Evolutionary conservation across 176 grass and related monocot species (phyloP).

Genomic region (Dactylis glomerata): DNA sequence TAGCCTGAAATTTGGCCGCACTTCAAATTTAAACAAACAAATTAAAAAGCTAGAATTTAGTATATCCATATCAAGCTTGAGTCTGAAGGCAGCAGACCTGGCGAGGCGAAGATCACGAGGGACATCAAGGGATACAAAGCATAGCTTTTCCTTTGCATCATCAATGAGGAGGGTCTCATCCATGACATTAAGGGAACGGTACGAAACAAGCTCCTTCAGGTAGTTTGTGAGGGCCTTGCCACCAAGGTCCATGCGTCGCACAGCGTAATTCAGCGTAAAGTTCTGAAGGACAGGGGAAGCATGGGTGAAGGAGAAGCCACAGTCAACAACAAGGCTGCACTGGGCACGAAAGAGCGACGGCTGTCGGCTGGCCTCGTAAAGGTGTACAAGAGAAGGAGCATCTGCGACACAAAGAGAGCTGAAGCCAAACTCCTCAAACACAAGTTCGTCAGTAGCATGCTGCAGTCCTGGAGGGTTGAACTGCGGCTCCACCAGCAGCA

Average conservation of each 20-base stretch:
- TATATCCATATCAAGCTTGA: neutral
- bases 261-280: constrained; percentile 82
- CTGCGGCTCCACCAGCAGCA: constrained; percentile 78
- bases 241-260: constrained; percentile 82
- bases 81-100: constrained; percentile 43
- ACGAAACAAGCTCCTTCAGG: constrained; percentile 93
- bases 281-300: constrained; percentile 86
- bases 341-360: constrained; percentile 31
- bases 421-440: constrained; percentile 92
- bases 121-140: constrained; percentile 88
- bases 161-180: constrained; percentile 93
- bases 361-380: constrained; percentile 68
- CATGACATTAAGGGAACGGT: constrained; percentile 92
- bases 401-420: constrained; percentile 77
- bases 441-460: constrained; percentile 71
- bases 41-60: neutral
- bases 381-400: constrained; percentile 77
- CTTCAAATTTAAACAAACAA: neutral
- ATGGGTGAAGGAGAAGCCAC: constrained; percentile 94
- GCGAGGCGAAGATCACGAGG: constrained; percentile 66
- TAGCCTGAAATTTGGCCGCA: neutral
- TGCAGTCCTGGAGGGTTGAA: constrained; percentile 81
- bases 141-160: constrained; percentile 93
- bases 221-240: constrained; percentile 93
- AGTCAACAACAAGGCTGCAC: constrained; percentile 87